These are phyloP conservation scores for Lepidium africanum DNA, from an alignment of 345 rosid genomes.

Conservation along the genomic window DNA sequence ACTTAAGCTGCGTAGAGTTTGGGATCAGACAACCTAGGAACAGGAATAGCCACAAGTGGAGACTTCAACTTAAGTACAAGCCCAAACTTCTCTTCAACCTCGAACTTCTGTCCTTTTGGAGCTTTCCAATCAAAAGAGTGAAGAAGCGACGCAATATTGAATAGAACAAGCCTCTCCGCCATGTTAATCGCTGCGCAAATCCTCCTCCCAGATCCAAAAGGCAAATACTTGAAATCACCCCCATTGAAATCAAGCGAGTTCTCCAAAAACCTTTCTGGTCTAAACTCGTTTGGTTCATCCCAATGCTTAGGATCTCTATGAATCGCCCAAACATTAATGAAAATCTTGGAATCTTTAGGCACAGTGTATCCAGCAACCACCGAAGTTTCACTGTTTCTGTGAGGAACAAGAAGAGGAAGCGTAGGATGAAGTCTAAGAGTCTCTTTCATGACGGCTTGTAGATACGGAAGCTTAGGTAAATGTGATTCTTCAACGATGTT, in stretches of 20 bases:
- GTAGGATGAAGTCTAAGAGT: slow-evolving; percentile 43
- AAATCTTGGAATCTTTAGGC: slow-evolving; percentile 35
- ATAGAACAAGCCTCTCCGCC: slow-evolving; percentile 39
- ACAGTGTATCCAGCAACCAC: slow-evolving; percentile 37
- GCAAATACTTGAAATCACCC: slow-evolving; percentile 31
- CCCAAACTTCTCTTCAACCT: slow-evolving; percentile 40
- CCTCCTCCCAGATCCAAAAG: slow-evolving; percentile 50
- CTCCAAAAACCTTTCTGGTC: slow-evolving; percentile 39
- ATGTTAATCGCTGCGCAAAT: slow-evolving; percentile 43
- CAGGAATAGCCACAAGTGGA: slow-evolving; percentile 41
- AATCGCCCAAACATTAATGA: slow-evolving; percentile 42
- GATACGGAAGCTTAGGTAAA: slow-evolving; percentile 31
- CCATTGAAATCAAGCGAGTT: slow-evolving; percentile 30
- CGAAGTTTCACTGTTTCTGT: slow-evolving; percentile 26
- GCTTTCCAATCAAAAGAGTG: slow-evolving; percentile 53
- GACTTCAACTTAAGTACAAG: slow-evolving; percentile 35
- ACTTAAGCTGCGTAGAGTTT: slow-evolving; percentile 19
- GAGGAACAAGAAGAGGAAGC: slow-evolving; percentile 42
- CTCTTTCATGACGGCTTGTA: slow-evolving; percentile 45
- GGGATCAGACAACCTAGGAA: slow-evolving; percentile 31
- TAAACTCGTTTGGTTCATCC: slow-evolving; percentile 40
- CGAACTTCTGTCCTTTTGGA: slow-evolving; percentile 28
- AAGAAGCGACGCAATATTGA: slow-evolving; percentile 32
- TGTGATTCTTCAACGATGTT: slow-evolving; percentile 44
- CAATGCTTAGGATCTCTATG: slow-evolving; percentile 50